phyloP scores from a whole-genome alignment of 805 yeast species.

The Wickerhamiella sergipiensis region DNA sequence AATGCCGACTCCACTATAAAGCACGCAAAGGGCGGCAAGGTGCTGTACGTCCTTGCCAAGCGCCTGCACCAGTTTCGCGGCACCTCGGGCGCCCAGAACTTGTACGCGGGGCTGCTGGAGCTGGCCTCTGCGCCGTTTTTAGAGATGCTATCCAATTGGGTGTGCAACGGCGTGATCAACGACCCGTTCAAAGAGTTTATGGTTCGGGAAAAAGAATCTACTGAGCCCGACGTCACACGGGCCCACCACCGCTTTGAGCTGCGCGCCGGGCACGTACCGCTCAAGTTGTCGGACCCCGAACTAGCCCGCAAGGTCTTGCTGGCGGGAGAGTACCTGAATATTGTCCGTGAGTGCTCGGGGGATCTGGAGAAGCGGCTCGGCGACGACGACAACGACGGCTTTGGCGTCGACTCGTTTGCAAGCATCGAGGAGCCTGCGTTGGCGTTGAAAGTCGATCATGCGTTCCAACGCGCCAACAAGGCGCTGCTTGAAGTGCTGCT shows the following conservation, averaged over 20 bases:
- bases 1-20: slow-evolving; percentile 1
- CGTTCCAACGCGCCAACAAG: slow-evolving; percentile 55
- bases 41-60: slow-evolving; percentile 47
- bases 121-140: slow-evolving; percentile 52
- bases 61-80: slow-evolving; percentile 50
- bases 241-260: slow-evolving; percentile 43
- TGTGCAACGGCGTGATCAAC: slow-evolving; percentile 52
- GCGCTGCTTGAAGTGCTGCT: slow-evolving; percentile 43
- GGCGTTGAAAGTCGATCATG: slow-evolving; percentile 40
- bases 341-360: slow-evolving; percentile 51
- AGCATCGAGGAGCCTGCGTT: slow-evolving; percentile 34
- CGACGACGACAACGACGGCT: too few relatives aligned
- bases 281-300: slow-evolving; percentile 41
- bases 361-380: too few relatives aligned
- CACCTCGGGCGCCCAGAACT: slow-evolving; percentile 40
- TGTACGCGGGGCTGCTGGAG: slow-evolving; percentile 40
- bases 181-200: slow-evolving; percentile 80
- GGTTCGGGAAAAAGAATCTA: slow-evolving; percentile 31
- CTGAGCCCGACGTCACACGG: slow-evolving; percentile 17
- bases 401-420: slow-evolving; percentile 10
- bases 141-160: slow-evolving; percentile 64
- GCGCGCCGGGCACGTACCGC: slow-evolving; percentile 59
- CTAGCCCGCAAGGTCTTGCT: slow-evolving; percentile 52
- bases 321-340: slow-evolving; percentile 77
- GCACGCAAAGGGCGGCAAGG: slow-evolving; percentile 50